Evolutionary conservation across 192 early-diverging fungal genomes (phyloP).

Genomic region (Gigaspora rosea): DNA sequence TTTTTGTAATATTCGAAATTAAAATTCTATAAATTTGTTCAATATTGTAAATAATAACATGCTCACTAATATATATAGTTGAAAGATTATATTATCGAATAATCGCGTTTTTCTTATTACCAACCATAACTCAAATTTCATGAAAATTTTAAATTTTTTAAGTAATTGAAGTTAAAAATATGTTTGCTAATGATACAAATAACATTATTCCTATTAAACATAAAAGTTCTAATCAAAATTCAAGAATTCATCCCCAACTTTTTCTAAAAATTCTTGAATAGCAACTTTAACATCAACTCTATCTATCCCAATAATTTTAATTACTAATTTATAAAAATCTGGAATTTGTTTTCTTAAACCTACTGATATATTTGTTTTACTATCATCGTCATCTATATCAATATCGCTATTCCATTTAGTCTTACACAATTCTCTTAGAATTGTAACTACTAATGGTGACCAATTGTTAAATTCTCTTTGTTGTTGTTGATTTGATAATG

Average conservation of each 20-base stretch:
- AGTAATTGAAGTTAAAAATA: too few species aligned
- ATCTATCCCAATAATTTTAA: constrained; percentile 47
- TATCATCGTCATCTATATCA: constrained; percentile 20
- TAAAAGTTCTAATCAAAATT: constrained; percentile 17
- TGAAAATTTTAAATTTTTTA: too few species aligned
- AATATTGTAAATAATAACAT: too few species aligned
- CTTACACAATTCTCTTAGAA: constrained; percentile 44
- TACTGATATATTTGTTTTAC: constrained; percentile 6
- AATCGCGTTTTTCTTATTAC: too few species aligned
- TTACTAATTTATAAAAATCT: constrained; percentile 44
- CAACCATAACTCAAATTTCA: too few species aligned
- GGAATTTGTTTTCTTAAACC: constrained; percentile 44
- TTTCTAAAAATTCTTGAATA: constrained; percentile 49
- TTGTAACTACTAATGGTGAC: constrained; percentile 47
- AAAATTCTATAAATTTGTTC: too few species aligned
- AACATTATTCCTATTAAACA: not conserved
- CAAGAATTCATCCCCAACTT: constrained; percentile 37
- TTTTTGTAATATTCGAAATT: too few species aligned
- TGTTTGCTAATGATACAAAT: not conserved
- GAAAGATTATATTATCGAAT: too few species aligned
- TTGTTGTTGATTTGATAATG: constrained; percentile 41
- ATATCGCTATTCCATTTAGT: constrained; percentile 32
- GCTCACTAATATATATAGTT: too few species aligned
- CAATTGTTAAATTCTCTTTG: constrained; percentile 46
- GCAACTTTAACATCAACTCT: constrained; percentile 44